Evolutionary conservation across 495 filamentous ascomycete genomes (phyloP), one percentile per base, ranked within the genome.

Genomic region (Rusavskia elegans): DNA sequence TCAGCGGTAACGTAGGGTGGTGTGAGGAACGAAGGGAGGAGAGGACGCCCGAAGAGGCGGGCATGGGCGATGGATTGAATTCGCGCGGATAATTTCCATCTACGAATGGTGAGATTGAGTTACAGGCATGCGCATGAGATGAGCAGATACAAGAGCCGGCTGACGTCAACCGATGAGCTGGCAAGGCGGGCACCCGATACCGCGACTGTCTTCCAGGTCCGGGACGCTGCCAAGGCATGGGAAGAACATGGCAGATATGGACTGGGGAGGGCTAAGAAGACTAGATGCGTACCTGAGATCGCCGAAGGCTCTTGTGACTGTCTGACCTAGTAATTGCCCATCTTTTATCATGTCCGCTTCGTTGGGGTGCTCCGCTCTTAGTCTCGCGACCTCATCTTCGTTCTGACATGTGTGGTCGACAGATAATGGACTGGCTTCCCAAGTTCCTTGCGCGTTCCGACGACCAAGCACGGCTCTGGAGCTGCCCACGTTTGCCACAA

Each of bases 1-100:
- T 79, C 71, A 3, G 82, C 81, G 1, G 77, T 83, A 35, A 83
- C 60, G 63, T 84, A 85, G 1, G 81, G 82, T 27, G 81, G 80
- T 0, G 78, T 77, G 39, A 57, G 63, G 32, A 70, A 57, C 7
- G 70, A 64, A 19, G 61, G 66, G 19, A 70, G 61, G 1, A 68
- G 69, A 16, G 63, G 39, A 4, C 67, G 67, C 6, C 71, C 74
- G 55, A 68, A 71, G 58, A 76, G 82, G n/a, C 66, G 56, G 3
- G 59, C 27, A 16, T 69, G 54, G 30, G 74, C 59, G 3, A 66
- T 58, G 29, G 63, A 44, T 48, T 76, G 70, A 16, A 79, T 57
- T 5, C 69, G 62, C 9, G 70, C 19, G 4, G 75, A 58, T 77
- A 77, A 83, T 54, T 84, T 84, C 78, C 16, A 50, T 35, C 29